Conservation (phyloP, 2,329 filamentous ascomycete species). For the Ascochyta rabiei region DNA sequence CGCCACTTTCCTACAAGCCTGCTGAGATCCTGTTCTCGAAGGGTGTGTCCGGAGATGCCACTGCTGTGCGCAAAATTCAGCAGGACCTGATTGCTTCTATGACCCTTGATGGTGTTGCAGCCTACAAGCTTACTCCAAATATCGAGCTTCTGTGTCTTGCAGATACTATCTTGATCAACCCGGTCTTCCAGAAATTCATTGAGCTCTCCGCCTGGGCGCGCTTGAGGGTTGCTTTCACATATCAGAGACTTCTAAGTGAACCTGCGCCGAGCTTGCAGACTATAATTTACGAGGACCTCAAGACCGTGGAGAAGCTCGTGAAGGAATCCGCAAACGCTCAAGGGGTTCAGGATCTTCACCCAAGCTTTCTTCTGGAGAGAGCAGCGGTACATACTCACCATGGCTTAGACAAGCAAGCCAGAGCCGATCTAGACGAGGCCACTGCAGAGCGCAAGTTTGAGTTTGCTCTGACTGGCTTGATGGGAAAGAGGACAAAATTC, state of each 20-base stretch:
- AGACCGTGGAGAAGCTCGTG: constrained; percentile 57
- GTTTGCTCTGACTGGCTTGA: constrained; percentile 81
- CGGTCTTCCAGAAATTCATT: constrained; percentile 53
- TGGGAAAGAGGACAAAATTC: constrained; percentile 84
- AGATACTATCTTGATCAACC: constrained; percentile 62
- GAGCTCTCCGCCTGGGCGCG: constrained; percentile 64
- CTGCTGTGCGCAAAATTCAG: constrained; percentile 47
- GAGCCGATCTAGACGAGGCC: constrained; percentile 72
- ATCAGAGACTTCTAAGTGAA: constrained; percentile 71
- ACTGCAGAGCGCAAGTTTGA: constrained; percentile 71
- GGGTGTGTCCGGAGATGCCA: constrained; percentile 48
- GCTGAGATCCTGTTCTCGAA: constrained; percentile 58
- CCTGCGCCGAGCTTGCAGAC: constrained; percentile 65
- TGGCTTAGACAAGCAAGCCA: constrained; percentile 77
- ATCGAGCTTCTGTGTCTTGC: constrained; percentile 85
- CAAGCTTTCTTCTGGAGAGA: constrained; percentile 79
- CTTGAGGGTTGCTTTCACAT: constrained; percentile 75
- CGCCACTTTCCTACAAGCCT: constrained; percentile 68
- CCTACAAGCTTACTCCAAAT: constrained; percentile 82
- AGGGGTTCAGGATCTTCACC: constrained; percentile 43
- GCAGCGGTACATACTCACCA: constrained; percentile 84
- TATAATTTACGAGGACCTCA: constrained; percentile 65
- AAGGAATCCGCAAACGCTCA: constrained; percentile 26
- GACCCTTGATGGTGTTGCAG: constrained; percentile 81
- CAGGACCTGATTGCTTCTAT: constrained; percentile 71